Evolutionary conservation across 2,329 filamentous ascomycete species (phyloP).

Genomic region (Aphanocladium album): DNA sequence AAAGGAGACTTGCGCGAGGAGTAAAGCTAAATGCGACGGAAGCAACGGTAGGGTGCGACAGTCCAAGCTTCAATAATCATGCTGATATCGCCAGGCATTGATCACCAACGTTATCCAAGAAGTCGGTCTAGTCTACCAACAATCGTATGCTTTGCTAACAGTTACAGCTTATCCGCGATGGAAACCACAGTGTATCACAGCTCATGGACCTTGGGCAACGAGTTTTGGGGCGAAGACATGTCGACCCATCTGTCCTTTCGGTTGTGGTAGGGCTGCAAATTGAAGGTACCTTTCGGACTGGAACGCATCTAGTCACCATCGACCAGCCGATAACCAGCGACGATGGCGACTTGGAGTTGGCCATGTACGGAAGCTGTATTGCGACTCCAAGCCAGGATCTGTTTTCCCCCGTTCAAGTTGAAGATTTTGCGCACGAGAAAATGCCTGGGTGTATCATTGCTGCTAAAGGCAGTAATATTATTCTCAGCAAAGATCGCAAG

Average conservation of each 20-base stretch:
- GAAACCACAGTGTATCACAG: constrained; percentile 82
- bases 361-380: constrained; percentile 86
- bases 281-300: constrained; percentile 85
- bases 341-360: constrained; percentile 79
- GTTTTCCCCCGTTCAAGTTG: constrained; percentile 60
- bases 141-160: background rate
- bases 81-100: background rate
- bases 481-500: constrained; percentile 68
- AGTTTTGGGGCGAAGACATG: constrained; percentile 89
- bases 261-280: constrained; percentile 84
- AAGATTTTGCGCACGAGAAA: constrained; percentile 59
- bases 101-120: constrained; percentile 8
- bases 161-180: constrained; percentile 77
- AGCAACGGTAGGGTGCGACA: constrained; percentile 58
- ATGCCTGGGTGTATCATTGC: constrained; percentile 77
- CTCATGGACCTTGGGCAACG: constrained; percentile 88
- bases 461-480: constrained; percentile 57
- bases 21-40: constrained; percentile 87
- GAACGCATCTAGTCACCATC: constrained; percentile 94
- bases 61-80: background rate
- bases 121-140: background rate
- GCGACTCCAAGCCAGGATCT: constrained; percentile 65
- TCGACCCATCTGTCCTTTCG: constrained; percentile 72
- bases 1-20: constrained; percentile 80
- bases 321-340: constrained; percentile 83